These are phyloP conservation scores for Olyra latifolia DNA, from an alignment of 176 grass and related monocot species.

Conservation along the genomic window DNA sequence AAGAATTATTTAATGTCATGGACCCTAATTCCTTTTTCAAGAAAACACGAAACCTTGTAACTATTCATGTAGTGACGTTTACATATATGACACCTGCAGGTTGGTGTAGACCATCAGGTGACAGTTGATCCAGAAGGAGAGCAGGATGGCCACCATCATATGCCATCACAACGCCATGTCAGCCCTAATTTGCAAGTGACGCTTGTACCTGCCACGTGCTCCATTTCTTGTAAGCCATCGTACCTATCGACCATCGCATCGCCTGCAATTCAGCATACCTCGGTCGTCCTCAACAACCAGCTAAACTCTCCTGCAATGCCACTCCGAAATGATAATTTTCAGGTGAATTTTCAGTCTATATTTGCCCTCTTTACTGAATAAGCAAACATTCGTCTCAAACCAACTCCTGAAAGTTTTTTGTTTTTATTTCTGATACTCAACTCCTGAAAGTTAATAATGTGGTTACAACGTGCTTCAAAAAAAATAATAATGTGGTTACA, in stretches of 20 bases:
- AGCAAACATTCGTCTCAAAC: not conserved
- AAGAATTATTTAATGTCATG: not conserved
- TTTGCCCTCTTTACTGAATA: not conserved
- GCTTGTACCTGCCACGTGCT: not conserved
- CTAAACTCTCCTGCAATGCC: constrained; percentile 32
- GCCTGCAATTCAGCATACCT: constrained; percentile 17
- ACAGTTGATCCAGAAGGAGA: constrained; percentile 32
- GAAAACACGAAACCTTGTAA: not conserved
- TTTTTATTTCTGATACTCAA: not conserved
- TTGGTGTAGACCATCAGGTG: constrained; percentile 41
- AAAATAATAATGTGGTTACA: not conserved
- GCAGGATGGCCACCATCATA: not conserved
- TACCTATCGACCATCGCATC: constrained; percentile 38
- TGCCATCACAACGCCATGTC: constrained; percentile 13
- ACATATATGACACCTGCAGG: constrained; percentile 29
- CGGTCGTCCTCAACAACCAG: constrained; percentile 41
- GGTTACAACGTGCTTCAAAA: too few species aligned
- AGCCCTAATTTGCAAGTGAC: not conserved
- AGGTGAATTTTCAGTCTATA: constrained; percentile 38
- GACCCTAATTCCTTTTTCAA: not conserved
- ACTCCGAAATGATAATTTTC: constrained; percentile 40
- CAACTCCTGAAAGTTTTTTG: not conserved
- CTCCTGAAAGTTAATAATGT: not conserved
- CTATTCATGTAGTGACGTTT: not conserved
- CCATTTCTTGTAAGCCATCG: constrained; percentile 14